Conservation (phyloP, 495 filamentous ascomycete species). For the Aspergillus olivimuriae region DNA sequence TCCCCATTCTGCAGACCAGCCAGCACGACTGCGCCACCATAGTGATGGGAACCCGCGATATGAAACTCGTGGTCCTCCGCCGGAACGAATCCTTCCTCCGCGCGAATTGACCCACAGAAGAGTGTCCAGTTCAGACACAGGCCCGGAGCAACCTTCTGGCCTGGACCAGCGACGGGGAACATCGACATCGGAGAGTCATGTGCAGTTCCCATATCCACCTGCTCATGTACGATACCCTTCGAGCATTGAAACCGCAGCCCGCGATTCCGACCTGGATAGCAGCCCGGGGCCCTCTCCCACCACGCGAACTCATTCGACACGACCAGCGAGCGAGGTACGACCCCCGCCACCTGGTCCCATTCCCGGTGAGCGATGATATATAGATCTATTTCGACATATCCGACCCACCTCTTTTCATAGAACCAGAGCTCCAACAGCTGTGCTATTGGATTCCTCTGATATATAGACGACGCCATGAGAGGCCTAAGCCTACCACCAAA, state of each 20-base stretch:
- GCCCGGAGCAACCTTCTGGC: background rate
- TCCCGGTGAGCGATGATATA: background rate
- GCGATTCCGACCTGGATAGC: constrained; percentile 11
- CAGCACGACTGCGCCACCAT: constrained; percentile 6
- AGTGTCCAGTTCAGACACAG: background rate
- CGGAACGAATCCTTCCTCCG: too few species aligned
- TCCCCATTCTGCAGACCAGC: constrained; percentile 1
- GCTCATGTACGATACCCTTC: constrained; percentile 6
- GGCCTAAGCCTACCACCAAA: too few species aligned
- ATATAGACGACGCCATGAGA: too few species aligned
- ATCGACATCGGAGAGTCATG: background rate
- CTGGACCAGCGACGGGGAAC: constrained; percentile 2
- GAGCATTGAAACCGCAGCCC: constrained; percentile 4
- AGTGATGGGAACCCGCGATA: too few species aligned
- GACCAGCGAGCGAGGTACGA: background rate
- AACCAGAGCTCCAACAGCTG: too few species aligned
- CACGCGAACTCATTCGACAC: background rate
- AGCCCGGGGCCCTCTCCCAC: constrained; percentile 10
- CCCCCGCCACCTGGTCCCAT: background rate
- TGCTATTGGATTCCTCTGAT: too few species aligned
- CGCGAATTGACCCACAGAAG: background rate
- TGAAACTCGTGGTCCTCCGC: too few species aligned
- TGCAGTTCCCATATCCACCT: background rate
- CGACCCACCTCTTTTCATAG: background rate
- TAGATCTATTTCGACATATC: background rate